Base-by-base conservation (phyloP, 75 land plant species). In the Pinus taeda region DNA sequence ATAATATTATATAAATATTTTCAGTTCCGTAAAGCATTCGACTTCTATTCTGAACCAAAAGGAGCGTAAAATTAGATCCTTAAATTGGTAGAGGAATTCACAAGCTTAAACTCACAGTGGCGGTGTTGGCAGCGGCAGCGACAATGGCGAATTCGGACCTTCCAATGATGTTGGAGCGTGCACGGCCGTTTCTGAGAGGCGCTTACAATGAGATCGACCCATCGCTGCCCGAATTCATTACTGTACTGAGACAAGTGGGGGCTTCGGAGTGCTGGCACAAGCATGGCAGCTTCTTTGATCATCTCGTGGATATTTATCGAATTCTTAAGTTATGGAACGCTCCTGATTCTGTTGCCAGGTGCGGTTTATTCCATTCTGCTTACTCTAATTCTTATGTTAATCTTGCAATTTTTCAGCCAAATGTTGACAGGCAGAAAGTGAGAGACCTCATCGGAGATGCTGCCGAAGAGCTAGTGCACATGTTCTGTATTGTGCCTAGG, bases 231-330 rank as follows among this genome's bases (percentile, higher is more conserved):
- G 17, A 74, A 20, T 83, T 89, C 15, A 62, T 90, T 7, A 62
- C 81, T 11, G 86, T 87, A 39, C 77, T 95, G 61, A 83, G 84
- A 24, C 61, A 85, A 4, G 86, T 78, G 30, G 94, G 92, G 2
- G 96, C 98, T 22, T 84, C 89, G 6, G 96, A 95, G 83, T 95
- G 97, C 87, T 95, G 88, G 87, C 96, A 95, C 91, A 95, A 95
- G 86, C 94, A 95, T 76, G 94, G 96, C 75, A 91, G 78, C 81
- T 95, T 95, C 87, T 91, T 90, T 36, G 89, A 87, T 37, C 98
- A 95, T 76, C 82, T 95, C 22, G 29, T 86, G 62, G 90, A 86
- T 75, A 76, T 84, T n/a, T 85, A 95, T 83, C 84, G 88, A n/a
- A 91, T 89, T 57, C 96, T 93, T 74, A 84, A 87, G 81, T 77